These are phyloP conservation scores for Saccharomyces jurei DNA, from an alignment of 805 yeast species.

Conservation along the genomic window DNA sequence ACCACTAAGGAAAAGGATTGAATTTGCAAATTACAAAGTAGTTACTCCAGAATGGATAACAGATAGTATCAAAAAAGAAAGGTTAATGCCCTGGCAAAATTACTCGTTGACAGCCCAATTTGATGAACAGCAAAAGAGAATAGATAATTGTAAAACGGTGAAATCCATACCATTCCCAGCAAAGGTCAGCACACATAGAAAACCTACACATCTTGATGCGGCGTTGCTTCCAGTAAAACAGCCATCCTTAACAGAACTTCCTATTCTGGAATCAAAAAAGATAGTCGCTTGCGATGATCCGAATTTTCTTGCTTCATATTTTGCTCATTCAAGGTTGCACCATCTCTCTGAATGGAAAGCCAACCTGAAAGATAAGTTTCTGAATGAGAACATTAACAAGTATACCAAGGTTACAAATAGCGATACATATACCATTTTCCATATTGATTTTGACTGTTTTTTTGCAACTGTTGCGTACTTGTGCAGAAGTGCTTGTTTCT, in stretches of 20 bases:
- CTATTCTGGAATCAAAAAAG: background rate
- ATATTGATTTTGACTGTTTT: slow-evolving; percentile 89
- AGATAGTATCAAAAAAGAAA: slow-evolving; percentile 46
- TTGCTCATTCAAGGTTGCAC: slow-evolving; percentile 76
- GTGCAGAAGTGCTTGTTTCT: slow-evolving; percentile 39
- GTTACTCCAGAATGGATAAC: slow-evolving; percentile 78
- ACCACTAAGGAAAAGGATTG: slow-evolving; percentile 65
- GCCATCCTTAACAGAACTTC: background rate
- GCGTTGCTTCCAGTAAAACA: background rate
- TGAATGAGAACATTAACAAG: slow-evolving; percentile 28
- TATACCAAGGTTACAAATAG: slow-evolving; percentile 5
- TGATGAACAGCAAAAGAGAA: slow-evolving; percentile 47
- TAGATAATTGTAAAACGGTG: slow-evolving; percentile 16
- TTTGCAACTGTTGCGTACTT: slow-evolving; percentile 80
- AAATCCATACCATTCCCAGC: background rate
- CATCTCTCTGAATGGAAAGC: slow-evolving; percentile 85
- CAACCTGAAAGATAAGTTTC: slow-evolving; percentile 54
- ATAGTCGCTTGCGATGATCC: slow-evolving; percentile 65
- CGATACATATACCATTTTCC: slow-evolving; percentile 42
- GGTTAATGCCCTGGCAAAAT: slow-evolving; percentile 60
- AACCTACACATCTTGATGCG: background rate
- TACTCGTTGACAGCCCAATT: slow-evolving; percentile 44
- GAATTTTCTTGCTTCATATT: slow-evolving; percentile 60
- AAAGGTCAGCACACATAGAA: background rate
- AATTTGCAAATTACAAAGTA: slow-evolving; percentile 62